Conservation (phyloP, 768 basidiomycete species). For the Collybia mongolica region DNA sequence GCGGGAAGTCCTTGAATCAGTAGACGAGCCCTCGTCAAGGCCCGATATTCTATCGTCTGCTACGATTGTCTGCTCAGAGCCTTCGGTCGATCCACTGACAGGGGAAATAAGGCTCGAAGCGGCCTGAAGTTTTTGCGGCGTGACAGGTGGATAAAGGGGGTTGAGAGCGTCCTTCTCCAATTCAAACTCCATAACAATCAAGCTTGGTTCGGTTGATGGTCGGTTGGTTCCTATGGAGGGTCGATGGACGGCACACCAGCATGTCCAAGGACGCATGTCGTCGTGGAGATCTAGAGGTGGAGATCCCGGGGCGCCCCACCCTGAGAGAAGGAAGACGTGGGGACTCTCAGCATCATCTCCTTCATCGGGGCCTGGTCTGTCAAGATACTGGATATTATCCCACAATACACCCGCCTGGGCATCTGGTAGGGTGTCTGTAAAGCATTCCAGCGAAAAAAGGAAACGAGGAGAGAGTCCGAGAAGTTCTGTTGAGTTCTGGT, state of each 20-base stretch:
- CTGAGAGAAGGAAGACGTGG: conserved; percentile 69
- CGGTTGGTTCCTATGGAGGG: conserved; percentile 27
- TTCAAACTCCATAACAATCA: conserved; percentile 80
- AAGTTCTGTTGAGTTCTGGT: conserved; percentile 71
- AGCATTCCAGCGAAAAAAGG: conserved; percentile 71
- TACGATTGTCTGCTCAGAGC: too few species aligned
- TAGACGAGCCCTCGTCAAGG: background rate
- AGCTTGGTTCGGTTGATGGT: conserved; percentile 12
- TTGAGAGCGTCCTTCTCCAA: conserved; percentile 69
- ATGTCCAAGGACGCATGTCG: conserved; percentile 54
- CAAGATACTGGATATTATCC: conserved; percentile 72
- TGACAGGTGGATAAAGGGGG: conserved; percentile 56
- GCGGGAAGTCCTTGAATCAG: background rate
- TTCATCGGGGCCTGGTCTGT: conserved; percentile 36
- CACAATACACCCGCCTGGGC: conserved; percentile 65
- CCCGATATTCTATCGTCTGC: background rate
- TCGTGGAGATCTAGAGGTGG: conserved; percentile 26
- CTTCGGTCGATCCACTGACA: background rate
- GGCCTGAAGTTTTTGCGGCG: background rate
- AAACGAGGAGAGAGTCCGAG: conserved; percentile 70
- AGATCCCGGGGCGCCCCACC: conserved; percentile 68
- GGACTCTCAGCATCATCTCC: conserved; percentile 46
- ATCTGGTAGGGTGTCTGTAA: conserved; percentile 67
- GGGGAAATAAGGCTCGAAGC: background rate
- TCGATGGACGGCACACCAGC: conserved; percentile 69